Conservation (phyloP, 164 flowering plant genomes). For the Macadamia integrifolia region DNA sequence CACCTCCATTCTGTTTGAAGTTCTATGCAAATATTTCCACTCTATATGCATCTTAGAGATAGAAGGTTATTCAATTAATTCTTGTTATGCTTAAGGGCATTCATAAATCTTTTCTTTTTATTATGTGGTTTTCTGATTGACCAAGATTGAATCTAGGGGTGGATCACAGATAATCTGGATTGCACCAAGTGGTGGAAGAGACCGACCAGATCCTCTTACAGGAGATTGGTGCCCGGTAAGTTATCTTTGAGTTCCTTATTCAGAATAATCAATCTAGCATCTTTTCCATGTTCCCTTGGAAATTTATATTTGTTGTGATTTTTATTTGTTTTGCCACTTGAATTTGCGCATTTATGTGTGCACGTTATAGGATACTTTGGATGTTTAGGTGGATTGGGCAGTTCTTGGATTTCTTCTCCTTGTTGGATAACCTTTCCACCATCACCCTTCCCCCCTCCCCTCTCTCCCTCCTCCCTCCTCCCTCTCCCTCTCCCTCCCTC, state of each 20-base stretch:
- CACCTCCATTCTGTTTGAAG: too few species aligned
- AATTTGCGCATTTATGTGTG: neutral
- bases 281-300: too few species aligned
- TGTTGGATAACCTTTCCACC: too few species aligned
- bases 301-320: neutral
- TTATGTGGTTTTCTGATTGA: slow-evolving; percentile 11
- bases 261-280: too few species aligned
- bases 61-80: too few species aligned
- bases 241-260: neutral
- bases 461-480: too few species aligned
- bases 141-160: slow-evolving; percentile 37
- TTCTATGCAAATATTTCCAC: too few species aligned
- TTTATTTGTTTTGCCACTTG: neutral
- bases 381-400: neutral
- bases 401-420: neutral
- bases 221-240: slow-evolving; percentile 88
- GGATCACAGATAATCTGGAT: slow-evolving; percentile 95
- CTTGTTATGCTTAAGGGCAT: too few species aligned
- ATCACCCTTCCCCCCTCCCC: too few species aligned
- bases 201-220: slow-evolving; percentile 76
- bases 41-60: too few species aligned
- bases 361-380: neutral
- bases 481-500: too few species aligned
- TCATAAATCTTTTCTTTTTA: neutral
- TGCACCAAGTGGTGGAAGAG: slow-evolving; percentile 99